Conservation (phyloP, 176 grass and related monocot species). For the Calamus simplicifolius region DNA sequence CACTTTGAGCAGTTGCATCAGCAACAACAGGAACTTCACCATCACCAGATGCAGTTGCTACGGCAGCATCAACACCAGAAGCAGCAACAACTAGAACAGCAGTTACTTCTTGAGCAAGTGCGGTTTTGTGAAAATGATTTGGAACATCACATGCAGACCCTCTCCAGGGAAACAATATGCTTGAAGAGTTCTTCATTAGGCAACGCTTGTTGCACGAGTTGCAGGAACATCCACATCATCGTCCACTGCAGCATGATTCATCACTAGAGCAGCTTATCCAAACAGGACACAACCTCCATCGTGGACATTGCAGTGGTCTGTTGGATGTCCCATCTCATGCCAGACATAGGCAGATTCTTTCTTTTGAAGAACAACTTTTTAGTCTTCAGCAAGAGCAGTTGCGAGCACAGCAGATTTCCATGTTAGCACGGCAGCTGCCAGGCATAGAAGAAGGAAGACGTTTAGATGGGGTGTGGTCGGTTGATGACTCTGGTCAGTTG, state of each 20-base stretch:
- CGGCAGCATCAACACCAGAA: slow-evolving; percentile 24
- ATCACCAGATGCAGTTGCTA: slow-evolving; percentile 23
- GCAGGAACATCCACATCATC: slow-evolving; percentile 63
- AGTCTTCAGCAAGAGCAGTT: slow-evolving; percentile 84
- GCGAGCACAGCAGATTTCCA: slow-evolving; percentile 61
- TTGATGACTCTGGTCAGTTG: slow-evolving; percentile 62
- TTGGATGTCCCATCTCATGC: slow-evolving; percentile 50
- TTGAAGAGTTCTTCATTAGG: slow-evolving; percentile 48
- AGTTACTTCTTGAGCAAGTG: slow-evolving; percentile 79
- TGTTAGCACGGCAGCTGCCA: slow-evolving; percentile 40
- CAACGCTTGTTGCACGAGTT: slow-evolving; percentile 69
- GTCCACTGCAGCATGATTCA: slow-evolving; percentile 70
- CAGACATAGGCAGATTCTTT: slow-evolving; percentile 71
- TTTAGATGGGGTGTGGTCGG: slow-evolving; percentile 51
- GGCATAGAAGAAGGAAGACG: slow-evolving; percentile 77
- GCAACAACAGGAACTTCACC: slow-evolving; percentile 37
- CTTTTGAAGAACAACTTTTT: slow-evolving; percentile 83
- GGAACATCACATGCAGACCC: slow-evolving; percentile 36
- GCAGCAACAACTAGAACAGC: slow-evolving; percentile 57
- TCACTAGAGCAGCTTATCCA: slow-evolving; percentile 83
- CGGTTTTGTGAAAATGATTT: slow-evolving; percentile 46
- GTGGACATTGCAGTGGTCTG: slow-evolving; percentile 56
- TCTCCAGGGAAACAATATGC: slow-evolving; percentile 28
- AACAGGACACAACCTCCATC: slow-evolving; percentile 55
- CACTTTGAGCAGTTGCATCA: slow-evolving; percentile 58